phyloP scores from a whole-genome alignment of 2,329 filamentous ascomycete species.

The Epichloe scottii region DNA sequence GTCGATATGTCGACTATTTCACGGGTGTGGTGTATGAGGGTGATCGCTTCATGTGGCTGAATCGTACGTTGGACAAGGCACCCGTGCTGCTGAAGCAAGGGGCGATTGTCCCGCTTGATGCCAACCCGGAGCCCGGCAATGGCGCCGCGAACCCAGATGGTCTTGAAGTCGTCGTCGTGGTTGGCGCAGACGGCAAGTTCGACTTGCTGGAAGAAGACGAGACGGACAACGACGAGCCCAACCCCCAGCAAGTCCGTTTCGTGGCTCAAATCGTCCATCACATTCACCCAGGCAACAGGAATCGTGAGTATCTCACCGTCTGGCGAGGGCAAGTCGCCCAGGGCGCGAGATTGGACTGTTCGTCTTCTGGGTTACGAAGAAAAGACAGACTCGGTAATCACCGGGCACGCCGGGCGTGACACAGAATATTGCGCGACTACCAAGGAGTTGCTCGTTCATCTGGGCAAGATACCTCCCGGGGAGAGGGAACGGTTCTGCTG shows the following conservation, averaged over 20 bases:
- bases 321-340: neutral
- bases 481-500: conserved; percentile 5
- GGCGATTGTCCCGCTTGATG: conserved; percentile 45
- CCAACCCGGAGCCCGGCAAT: conserved; percentile 25
- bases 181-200: conserved; percentile 35
- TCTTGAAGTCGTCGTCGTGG: conserved; percentile 36
- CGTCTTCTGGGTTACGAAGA: conserved; percentile 6
- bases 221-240: conserved; percentile 2
- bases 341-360: conserved; percentile 4
- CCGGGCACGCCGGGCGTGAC: neutral
- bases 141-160: conserved; percentile 32
- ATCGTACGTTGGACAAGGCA: conserved; percentile 33
- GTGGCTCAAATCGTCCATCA: conserved; percentile 7
- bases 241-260: neutral
- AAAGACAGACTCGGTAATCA: neutral
- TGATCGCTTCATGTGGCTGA: conserved; percentile 36
- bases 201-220: conserved; percentile 9
- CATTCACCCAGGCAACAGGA: conserved; percentile 6
- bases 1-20: conserved; percentile 44
- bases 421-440: neutral
- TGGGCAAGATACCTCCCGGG: conserved; percentile 7
- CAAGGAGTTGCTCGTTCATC: conserved; percentile 1
- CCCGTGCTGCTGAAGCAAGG: conserved; percentile 45
- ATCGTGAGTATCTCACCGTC: conserved; percentile 2
- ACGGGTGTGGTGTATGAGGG: conserved; percentile 45